Evolutionary conservation across 371 early-diverging fungal genomes (phyloP).

Genomic region (Neoconidiobolus thromboides): DNA sequence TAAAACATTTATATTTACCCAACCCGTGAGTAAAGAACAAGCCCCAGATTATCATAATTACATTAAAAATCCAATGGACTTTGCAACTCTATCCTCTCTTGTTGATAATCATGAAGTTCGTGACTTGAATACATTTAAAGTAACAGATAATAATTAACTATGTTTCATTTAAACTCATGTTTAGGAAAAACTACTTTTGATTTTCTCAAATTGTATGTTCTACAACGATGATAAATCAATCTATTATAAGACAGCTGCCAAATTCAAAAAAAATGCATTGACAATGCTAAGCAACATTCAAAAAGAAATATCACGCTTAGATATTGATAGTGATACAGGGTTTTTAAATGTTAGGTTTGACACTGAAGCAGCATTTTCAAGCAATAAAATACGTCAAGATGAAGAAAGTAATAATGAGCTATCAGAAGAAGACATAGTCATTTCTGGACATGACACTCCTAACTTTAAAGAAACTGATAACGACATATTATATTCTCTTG

Average conservation of each 20-base stretch:
- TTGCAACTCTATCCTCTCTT: slow-evolving; percentile 22
- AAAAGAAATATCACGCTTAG: no score
- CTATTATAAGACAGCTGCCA: slow-evolving; percentile 44
- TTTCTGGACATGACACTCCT: no score
- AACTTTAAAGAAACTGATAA: no score
- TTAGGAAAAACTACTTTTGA: slow-evolving; percentile 39
- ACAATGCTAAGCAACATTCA: no score
- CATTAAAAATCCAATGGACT: slow-evolving; percentile 34
- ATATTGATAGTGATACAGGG: no score
- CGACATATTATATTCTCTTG: no score
- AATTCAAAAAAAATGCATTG: slow-evolving; percentile 16
- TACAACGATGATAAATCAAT: slow-evolving; percentile 57
- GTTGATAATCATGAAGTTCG: slow-evolving; percentile 17
- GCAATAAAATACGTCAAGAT: no score
- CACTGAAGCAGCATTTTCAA: no score
- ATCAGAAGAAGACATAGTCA: no score
- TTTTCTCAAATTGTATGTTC: slow-evolving; percentile 50
- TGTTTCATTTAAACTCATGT: slow-evolving; percentile 2
- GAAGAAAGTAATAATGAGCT: no score
- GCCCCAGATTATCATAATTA: slow-evolving; percentile 60
- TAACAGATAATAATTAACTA: background rate
- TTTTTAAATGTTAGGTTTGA: no score
- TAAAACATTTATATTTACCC: slow-evolving; percentile 6
- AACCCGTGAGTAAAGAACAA: slow-evolving; percentile 46
- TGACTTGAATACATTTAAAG: background rate